phyloP scores from a whole-genome alignment of 2,329 filamentous ascomycete species.

The Aspergillus sp. region DNA sequence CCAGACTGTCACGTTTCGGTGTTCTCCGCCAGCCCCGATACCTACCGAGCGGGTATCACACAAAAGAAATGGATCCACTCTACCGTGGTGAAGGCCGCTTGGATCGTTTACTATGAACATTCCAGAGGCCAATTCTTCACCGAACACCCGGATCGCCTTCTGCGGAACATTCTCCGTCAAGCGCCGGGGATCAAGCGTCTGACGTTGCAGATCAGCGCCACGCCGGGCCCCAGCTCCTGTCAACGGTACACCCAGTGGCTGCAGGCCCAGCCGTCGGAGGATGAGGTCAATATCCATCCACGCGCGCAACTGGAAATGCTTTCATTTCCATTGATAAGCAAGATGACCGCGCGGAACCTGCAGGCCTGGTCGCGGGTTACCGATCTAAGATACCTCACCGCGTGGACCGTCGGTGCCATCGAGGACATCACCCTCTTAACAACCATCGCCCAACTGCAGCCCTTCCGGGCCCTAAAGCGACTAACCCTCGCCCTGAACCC shows the following conservation, averaged over 20 bases:
- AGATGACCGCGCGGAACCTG: not conserved
- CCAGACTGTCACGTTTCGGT: not conserved
- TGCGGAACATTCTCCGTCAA: not conserved
- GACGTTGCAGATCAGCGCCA: not conserved
- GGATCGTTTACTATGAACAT: not conserved
- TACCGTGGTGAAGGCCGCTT: not conserved
- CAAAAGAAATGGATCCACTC: not conserved
- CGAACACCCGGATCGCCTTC: not conserved
- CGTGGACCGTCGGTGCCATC: not conserved
- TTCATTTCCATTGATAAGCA: not conserved
- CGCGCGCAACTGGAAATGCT: not conserved
- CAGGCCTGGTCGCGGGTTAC: not conserved
- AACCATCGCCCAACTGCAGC: not conserved
- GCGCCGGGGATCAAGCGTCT: not conserved
- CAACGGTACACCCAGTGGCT: not conserved
- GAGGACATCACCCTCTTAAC: not conserved
- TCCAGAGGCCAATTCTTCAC: not conserved
- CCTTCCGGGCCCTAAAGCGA: not conserved
- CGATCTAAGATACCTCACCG: not conserved
- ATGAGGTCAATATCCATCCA: not conserved
- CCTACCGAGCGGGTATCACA: not conserved
- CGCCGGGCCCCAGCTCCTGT: not conserved
- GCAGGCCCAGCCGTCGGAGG: not conserved
- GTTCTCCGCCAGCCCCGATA: not conserved
- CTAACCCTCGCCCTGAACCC: not conserved